Percentiles rank a stretch among this genome's conserved stretches.
Evolutionary conservation across 495 filamentous ascomycete species (phyloP).

Genomic region (Penicillium pancosmium): DNA sequence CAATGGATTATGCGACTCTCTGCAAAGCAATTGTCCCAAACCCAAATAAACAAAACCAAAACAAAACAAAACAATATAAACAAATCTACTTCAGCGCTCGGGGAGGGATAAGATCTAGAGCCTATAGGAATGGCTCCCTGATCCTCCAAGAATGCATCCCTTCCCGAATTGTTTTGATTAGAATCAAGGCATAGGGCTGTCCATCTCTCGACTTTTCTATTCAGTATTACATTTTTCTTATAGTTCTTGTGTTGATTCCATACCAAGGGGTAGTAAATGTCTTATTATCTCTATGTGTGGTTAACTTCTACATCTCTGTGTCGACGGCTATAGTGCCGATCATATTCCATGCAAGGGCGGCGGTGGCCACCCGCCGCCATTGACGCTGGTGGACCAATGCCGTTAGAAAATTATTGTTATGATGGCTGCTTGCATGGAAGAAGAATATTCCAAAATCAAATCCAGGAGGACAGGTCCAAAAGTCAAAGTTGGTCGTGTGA

Average conservation of each 20-base stretch:
- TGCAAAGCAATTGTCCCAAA: no score
- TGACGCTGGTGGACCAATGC: conserved; percentile 8
- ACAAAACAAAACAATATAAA: no score
- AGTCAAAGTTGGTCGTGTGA: conserved; percentile 1
- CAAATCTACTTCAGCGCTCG: no score
- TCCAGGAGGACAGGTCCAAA: not conserved
- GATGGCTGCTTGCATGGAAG: not conserved
- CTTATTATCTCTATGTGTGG: not conserved
- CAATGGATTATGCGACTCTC: not conserved
- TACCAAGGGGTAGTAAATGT: conserved; percentile 28
- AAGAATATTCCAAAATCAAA: not conserved
- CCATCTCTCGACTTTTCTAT: not conserved
- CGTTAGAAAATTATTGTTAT: not conserved
- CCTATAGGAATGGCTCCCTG: conserved; percentile 7
- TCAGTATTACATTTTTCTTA: conserved; percentile 13
- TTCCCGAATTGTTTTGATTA: conserved; percentile 23
- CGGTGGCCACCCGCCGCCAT: not conserved
- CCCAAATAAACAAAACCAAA: no score
- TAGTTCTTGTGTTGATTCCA: conserved; percentile 3
- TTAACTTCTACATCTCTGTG: not conserved
- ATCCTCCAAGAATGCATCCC: conserved; percentile 30
- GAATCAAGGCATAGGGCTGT: conserved; percentile 20
- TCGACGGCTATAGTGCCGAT: conserved; percentile 9
- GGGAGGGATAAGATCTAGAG: not conserved
- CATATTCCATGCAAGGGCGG: conserved; percentile 25